These are phyloP conservation scores for Mediolabrus comicus DNA, from an alignment of 108 stramenopile genomes.

Conservation along the genomic window DNA sequence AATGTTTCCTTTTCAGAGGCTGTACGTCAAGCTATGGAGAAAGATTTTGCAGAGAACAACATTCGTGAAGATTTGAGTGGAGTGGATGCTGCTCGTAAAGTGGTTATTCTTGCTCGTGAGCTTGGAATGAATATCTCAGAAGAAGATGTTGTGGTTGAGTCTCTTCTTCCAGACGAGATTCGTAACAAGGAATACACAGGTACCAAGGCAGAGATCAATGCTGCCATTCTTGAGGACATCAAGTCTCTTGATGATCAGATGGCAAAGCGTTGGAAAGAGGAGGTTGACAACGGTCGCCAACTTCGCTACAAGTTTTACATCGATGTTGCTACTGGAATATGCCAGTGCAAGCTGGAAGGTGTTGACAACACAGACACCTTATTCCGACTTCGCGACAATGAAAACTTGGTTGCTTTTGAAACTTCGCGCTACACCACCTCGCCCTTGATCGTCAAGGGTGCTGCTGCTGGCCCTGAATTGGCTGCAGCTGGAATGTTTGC, in stretches of 20 bases:
- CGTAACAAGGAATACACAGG: conserved; percentile 44
- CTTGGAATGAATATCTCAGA: conserved; percentile 51
- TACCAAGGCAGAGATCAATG: conserved; percentile 31
- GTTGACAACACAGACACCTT: conserved; percentile 57
- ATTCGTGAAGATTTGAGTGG: conserved; percentile 58
- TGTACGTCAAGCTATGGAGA: conserved; percentile 55
- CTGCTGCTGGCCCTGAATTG: conserved; percentile 80
- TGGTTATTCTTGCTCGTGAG: conserved; percentile 57
- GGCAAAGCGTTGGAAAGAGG: conserved; percentile 58
- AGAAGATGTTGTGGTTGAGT: conserved; percentile 74
- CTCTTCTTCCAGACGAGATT: conserved; percentile 59
- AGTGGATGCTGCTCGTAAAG: conserved; percentile 43
- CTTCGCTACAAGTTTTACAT: conserved; percentile 85
- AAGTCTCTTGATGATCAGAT: conserved; percentile 49
- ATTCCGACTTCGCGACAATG: conserved; percentile 60
- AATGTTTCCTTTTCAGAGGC: conserved; percentile 59
- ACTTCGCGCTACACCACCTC: conserved; percentile 67
- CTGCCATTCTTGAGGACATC: conserved; percentile 48
- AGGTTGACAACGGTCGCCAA: conserved; percentile 35
- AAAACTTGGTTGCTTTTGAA: conserved; percentile 69
- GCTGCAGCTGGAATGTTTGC: conserved; percentile 85
- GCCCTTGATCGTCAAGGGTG: conserved; percentile 85
- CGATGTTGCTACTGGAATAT: conserved; percentile 55
- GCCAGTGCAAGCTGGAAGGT: conserved; percentile 38
- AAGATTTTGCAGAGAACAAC: conserved; percentile 67